Conservation (phyloP, 345 rosid species). For the Carallia pectinifolia region DNA sequence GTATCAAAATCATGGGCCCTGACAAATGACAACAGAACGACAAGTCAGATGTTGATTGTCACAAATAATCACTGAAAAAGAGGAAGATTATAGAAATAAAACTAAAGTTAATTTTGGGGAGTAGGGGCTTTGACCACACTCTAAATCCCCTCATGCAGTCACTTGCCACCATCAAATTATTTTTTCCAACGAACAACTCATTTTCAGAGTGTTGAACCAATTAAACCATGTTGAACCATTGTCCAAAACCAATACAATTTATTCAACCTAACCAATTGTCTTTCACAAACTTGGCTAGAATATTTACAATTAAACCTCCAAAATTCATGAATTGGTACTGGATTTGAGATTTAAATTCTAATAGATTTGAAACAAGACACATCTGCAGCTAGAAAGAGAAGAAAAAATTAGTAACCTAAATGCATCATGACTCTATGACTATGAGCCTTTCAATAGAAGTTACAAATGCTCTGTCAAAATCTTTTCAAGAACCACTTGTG, state of each 20-base stretch:
- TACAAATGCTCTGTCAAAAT: too few relatives aligned
- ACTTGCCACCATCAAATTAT: not conserved
- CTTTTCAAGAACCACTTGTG: too few relatives aligned
- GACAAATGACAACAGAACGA: slow-evolving; percentile 20
- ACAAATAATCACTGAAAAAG: not conserved
- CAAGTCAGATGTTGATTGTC: slow-evolving; percentile 2
- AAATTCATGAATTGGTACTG: too few relatives aligned
- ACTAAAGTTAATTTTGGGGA: not conserved
- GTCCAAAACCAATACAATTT: not conserved
- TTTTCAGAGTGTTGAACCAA: not conserved
- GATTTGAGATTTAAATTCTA: too few relatives aligned
- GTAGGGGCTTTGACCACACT: too few relatives aligned
- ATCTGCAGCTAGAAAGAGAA: too few relatives aligned
- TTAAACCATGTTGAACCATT: not conserved
- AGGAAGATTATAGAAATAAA: not conserved
- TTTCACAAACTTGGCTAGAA: not conserved
- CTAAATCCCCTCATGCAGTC: too few relatives aligned
- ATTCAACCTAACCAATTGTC: not conserved
- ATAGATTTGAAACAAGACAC: too few relatives aligned
- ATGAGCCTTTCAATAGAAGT: too few relatives aligned
- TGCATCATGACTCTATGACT: too few relatives aligned
- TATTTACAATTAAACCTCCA: too few relatives aligned
- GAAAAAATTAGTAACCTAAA: too few relatives aligned
- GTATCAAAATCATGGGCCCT: slow-evolving; percentile 82
- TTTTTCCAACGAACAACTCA: not conserved